Base-by-base conservation (phyloP, 2,329 filamentous ascomycete species). In the Basipetospora chlamydospora region DNA sequence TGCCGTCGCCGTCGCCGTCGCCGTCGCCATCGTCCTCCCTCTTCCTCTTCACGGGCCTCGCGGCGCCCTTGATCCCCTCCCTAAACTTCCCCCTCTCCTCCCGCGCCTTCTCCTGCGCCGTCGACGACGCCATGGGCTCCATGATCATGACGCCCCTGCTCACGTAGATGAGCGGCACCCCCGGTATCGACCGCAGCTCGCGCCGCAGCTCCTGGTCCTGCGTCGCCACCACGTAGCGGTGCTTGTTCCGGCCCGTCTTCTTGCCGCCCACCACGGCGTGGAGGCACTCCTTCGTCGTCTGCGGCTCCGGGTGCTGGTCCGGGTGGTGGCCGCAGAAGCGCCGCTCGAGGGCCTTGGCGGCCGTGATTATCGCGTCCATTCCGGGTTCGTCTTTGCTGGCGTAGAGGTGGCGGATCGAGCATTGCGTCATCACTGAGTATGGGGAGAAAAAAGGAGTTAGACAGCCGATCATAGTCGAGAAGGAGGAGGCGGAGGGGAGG, bases 361-460 rank as follows among this genome's bases (percentile, higher is more conserved):
- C 64, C 31, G 77, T 70, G 48, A 92, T 87, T 35, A 81, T 69
- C n/a, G 61, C 60, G 43, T 57, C 52, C 17, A 68, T 57, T 20
- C 66, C 63, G 3, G 68, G 65, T 40, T 72, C 67, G 46, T 52
- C 63, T 43, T 71, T 70, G 37, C 67, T 63, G 13, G 67, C 67
- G 57, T 88, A 88, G 30, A 90, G 69, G 53, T 84, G 80, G 46
- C 80, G 75, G 54, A 87, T 86, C 40, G 73, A 80, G 60, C 81
- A 86, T 60, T 84, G 80, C 15, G 80, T 84, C 44, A 87, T 82
- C 73, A 86, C 73, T 78, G 40, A 12, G n/a, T n/a, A n/a, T n/a
- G n/a, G n/a, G n/a, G 16, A 25, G 25, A 8, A 3, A 32, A 39
- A 18, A 9, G 25, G 20, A 29, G 25, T 39, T 23, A 33, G 37